A percentile compares a stretch with the other conserved stretches of the same genome.
These are phyloP conservation scores for Plantago lanceolata DNA, from an alignment of 305 asterid species.

Conservation along the genomic window DNA sequence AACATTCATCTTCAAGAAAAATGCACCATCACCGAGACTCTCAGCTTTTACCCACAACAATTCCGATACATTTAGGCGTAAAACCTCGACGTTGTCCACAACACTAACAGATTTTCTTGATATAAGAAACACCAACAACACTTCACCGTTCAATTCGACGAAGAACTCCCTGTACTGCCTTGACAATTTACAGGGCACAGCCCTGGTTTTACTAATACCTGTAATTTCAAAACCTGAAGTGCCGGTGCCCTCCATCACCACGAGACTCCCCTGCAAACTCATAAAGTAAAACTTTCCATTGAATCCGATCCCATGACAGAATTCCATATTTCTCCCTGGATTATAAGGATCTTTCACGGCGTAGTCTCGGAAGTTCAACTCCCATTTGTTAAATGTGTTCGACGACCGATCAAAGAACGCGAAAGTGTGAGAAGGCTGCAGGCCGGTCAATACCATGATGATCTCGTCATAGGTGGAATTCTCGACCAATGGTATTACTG, in stretches of 20 bases:
- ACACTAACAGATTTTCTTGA: neutral
- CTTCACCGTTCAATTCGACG: neutral
- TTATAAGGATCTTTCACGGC: slow-evolving; percentile 22
- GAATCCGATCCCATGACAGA: slow-evolving; percentile 17
- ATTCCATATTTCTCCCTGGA: neutral
- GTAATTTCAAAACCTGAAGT: neutral
- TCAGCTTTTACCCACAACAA: neutral
- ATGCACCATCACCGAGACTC: neutral
- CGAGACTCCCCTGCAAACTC: neutral
- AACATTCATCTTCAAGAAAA: neutral
- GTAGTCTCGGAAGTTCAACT: slow-evolving; percentile 11
- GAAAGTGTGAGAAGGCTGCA: slow-evolving; percentile 6
- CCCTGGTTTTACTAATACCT: neutral
- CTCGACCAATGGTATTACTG: neutral
- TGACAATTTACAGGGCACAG: neutral
- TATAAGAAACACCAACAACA: slow-evolving; percentile 1
- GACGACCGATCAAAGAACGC: too few species aligned
- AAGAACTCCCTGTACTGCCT: neutral
- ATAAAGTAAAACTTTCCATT: neutral
- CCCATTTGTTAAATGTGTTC: too few species aligned
- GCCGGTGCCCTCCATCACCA: neutral
- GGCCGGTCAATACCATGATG: slow-evolving; percentile 21
- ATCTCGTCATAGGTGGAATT: too few species aligned
- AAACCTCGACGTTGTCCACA: neutral
- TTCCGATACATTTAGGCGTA: neutral